phyloP scores from a whole-genome alignment of 2,329 filamentous ascomycete genomes.

The Xylaria hypoxylon region DNA sequence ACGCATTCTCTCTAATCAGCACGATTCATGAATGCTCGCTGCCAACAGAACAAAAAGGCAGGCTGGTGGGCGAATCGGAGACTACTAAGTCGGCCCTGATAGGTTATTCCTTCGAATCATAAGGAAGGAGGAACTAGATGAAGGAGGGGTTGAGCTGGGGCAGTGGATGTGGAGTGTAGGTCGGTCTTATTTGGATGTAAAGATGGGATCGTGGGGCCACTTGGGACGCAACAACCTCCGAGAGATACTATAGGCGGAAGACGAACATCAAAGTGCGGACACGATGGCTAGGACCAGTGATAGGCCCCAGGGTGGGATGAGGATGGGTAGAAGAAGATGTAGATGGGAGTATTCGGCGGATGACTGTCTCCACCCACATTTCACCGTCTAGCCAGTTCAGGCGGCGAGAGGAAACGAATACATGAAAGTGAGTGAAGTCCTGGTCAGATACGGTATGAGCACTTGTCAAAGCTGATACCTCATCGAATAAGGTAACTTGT shows the following conservation, averaged over 20 bases:
- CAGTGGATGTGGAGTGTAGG: conserved; percentile 49
- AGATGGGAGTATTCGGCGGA: conserved; percentile 41
- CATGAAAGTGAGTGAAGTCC: conserved; percentile 19
- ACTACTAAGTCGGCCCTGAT: conserved; percentile 45
- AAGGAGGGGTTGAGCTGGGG: conserved; percentile 51
- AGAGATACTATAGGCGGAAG: conserved; percentile 49
- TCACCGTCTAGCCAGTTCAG: conserved; percentile 39
- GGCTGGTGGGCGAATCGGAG: conserved; percentile 45
- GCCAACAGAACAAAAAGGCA: conserved; percentile 34
- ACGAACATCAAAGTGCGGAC: conserved; percentile 48
- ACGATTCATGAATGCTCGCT: conserved; percentile 34
- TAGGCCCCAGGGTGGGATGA: conserved; percentile 45
- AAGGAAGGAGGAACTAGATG: conserved; percentile 45
- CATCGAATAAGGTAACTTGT: conserved; percentile 29
- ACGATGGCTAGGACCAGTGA: conserved; percentile 40
- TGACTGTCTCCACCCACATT: conserved; percentile 37
- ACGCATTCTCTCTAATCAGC: conserved; percentile 45
- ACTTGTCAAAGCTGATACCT: conserved; percentile 26
- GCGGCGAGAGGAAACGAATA: conserved; percentile 32
- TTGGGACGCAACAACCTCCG: conserved; percentile 36
- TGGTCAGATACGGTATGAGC: conserved; percentile 32
- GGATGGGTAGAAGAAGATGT: conserved; percentile 46
- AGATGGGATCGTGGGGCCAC: conserved; percentile 51
- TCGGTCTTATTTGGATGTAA: conserved; percentile 50
- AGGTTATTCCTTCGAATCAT: conserved; percentile 43